A percentile compares a stretch with the other conserved stretches of the same genome.
phyloP scores from a whole-genome alignment of 768 basidiomycete species.

The Lactarius indigo region DNA sequence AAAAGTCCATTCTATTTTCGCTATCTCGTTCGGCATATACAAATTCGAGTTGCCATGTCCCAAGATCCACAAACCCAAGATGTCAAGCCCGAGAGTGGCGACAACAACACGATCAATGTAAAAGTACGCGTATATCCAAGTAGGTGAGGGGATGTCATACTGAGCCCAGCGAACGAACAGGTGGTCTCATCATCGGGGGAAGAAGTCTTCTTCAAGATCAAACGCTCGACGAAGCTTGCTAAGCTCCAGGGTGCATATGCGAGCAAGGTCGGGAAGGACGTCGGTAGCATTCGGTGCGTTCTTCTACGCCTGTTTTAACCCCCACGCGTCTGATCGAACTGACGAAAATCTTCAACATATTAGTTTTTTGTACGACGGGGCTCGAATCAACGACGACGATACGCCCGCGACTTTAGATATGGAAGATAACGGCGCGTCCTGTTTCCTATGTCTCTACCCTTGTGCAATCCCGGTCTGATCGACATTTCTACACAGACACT shows the following conservation, averaged over 20 bases:
- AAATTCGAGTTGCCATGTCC: conserved; percentile 12
- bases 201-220: conserved; percentile 97
- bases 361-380: conserved; percentile 91
- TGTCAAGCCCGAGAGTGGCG: conserved; percentile 43
- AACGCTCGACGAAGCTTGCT: conserved; percentile 85
- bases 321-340: neutral
- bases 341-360: conserved; percentile 1
- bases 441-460: neutral
- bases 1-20: conserved; percentile 1
- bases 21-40: neutral
- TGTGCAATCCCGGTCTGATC: neutral
- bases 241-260: conserved; percentile 94
- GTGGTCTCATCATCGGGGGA: conserved; percentile 74
- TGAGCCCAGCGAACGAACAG: conserved; percentile 36
- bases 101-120: conserved; percentile 74
- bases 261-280: conserved; percentile 88
- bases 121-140: conserved; percentile 48
- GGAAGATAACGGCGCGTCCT: conserved; percentile 77
- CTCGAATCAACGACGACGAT: conserved; percentile 82
- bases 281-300: conserved; percentile 78
- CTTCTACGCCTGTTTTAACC: conserved; percentile 2
- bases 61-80: conserved; percentile 1
- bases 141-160: neutral
- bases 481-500: conserved; percentile 50
- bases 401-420: conserved; percentile 82